Evolutionary conservation across 768 basidiomycete species (phyloP), one percentile per base, ranked within the genome.

Genomic region (Trametes sanguinea): DNA sequence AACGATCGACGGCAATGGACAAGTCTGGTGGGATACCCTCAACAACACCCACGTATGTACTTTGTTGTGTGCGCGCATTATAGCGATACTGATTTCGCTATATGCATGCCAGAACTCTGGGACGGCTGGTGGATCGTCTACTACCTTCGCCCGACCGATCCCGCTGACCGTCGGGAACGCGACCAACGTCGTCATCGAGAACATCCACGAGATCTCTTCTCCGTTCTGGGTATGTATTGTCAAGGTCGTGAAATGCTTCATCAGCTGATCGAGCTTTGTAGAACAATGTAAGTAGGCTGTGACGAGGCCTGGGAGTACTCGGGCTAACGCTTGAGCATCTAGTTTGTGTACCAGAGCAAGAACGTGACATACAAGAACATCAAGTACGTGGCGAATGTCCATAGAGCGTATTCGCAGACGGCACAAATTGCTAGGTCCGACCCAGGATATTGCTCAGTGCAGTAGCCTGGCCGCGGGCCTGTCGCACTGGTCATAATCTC

Each of bases 1-100:
- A 37, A 77, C 76, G 14, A 73, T 83, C 51, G 79, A 81, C 69
- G 79, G 74, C 47, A 80, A 80, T 51, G 80, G 80, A 4, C 81
- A 82, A 64, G 74, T 77, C 30, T 79, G 80, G 74, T 75, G 71
- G 69, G 73, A 75, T 56, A 65, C 69, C 44, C 66, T 70, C 39
- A 68, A 70, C 57, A 71, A 65, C 54, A 71, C 63, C 2, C 50
- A 65, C 42, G 67, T 69, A 51, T 46, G 67, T 54, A 7, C 27
- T 11, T 7, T 46, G 48, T 27, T 6, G 45, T 39, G 40, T 43
- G 35, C 30, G 50, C 5, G 35, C 56, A 27, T 1, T 1, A 45
- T 50, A 2, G 7, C n/a, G 29, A 17, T 6, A 6, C 5, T 47
- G 32, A 54, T 30, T 17, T 55, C 0, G 5, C 0, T 27, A 30